phyloP scores from a whole-genome alignment of 148 eudicot species.

The Fagopyrum esculentum region DNA sequence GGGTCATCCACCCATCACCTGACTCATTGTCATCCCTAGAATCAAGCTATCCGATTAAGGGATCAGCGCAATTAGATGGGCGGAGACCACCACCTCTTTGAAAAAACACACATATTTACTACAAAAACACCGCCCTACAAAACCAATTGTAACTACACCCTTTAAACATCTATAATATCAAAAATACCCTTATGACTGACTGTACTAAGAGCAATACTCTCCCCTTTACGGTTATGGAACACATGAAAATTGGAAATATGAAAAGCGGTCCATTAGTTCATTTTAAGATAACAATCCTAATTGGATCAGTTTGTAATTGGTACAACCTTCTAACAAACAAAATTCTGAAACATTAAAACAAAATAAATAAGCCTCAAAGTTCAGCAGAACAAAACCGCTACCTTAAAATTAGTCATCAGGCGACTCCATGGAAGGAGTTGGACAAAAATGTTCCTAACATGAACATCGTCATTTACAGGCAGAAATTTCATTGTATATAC shows the following conservation, averaged over 20 bases:
- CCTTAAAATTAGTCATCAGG: slow-evolving; percentile 16
- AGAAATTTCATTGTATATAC: slow-evolving; percentile 36
- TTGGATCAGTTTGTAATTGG: not conserved
- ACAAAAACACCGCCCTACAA: no score
- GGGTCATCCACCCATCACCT: no score
- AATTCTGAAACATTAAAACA: not conserved
- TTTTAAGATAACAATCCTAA: not conserved
- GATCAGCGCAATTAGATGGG: no score
- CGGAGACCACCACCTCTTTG: no score
- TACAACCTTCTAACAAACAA: not conserved
- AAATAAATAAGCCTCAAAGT: not conserved
- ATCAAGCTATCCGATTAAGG: no score
- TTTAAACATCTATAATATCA: no score
- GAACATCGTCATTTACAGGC: slow-evolving; percentile 34
- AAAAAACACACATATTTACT: no score
- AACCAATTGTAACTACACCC: no score
- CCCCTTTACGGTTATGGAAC: no score
- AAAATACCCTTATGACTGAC: no score
- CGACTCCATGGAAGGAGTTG: not conserved
- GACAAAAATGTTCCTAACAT: slow-evolving; percentile 12
- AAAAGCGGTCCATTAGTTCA: not conserved
- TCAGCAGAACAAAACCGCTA: not conserved
- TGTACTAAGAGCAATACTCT: not conserved
- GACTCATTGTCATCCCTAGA: no score
- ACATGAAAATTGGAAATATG: no score